Conservation (phyloP, 768 basidiomycete species). For the Scleroderma citrinum region DNA sequence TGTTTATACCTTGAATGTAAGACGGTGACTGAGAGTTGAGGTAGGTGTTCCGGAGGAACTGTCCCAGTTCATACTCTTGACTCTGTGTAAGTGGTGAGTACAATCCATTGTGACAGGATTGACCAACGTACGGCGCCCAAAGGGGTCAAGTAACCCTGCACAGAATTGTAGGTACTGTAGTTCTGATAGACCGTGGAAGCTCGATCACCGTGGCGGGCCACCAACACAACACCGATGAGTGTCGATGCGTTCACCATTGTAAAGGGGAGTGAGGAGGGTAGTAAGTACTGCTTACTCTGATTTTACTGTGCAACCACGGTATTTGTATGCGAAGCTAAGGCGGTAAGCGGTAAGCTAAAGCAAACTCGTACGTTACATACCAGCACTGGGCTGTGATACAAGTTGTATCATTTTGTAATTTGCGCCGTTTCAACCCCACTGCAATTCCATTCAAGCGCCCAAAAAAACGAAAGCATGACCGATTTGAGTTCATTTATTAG, state of each 20-base stretch:
- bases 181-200: slow-evolving; percentile 57
- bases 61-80: slow-evolving; percentile 61
- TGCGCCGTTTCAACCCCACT: no score
- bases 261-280: not conserved
- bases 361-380: no score
- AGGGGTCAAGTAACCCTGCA: slow-evolving; percentile 62
- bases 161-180: slow-evolving; percentile 60
- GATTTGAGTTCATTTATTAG: no score
- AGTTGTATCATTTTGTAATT: no score
- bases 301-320: no score
- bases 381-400: no score
- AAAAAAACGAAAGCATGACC: no score
- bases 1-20: slow-evolving; percentile 60
- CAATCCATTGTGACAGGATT: not conserved
- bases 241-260: slow-evolving; percentile 21
- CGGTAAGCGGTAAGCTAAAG: no score
- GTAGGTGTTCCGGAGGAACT: slow-evolving; percentile 55
- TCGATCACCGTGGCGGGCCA: slow-evolving; percentile 76
- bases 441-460: no score
- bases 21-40: slow-evolving; percentile 55
- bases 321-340: no score
- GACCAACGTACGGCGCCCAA: slow-evolving; percentile 57
- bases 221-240: slow-evolving; percentile 65
- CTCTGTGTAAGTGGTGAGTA: slow-evolving; percentile 33
- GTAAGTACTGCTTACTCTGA: not conserved